Base-by-base conservation (phyloP, 441 rosid genomes). In the Euphorbia schlechtendalii region DNA sequence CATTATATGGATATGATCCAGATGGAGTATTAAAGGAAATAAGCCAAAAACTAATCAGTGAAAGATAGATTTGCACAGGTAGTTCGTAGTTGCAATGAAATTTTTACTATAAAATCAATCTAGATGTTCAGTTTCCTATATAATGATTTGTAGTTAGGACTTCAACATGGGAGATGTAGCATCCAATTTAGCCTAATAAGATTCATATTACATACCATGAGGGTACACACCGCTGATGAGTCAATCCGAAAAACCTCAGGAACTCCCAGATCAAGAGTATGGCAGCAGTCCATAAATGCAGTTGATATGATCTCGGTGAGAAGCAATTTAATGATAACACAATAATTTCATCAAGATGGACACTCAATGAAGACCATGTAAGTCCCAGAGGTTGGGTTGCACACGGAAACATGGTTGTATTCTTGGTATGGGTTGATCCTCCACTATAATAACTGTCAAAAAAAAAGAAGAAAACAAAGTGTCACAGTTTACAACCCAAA, bases 241-340 rank as follows among this genome's bases (percentile, higher is more conserved):
- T 30, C 30, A n/a, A 8, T 8, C 27, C 9, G 9, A 9, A 12
- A 36, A 21, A 38, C 28, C 66, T 51, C n/a, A 10, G 58, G 14
- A 63, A 52, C 46, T 18, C 8, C 43, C 15, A 51, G 41, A 55
- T 14, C 64, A 61, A 53, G 24, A 34, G 21, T 28, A 27, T 57
- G 15, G 41, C 43, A 40, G 27, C 41, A 48, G 49, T 41, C 53
- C 59, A 38, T 18, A 57, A 56, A 58, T 36, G 51, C 56, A 48
- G 52, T 12, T 41, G 24, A 52, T 22, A 32, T 3, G 17, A 45
- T 22, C 49, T 21, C 45, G n/a, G 54, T 32, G 13, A 54, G 8
- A 8, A 32, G 56, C 56, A 49, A 49, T 48, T 32, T 8, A 12
- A 5, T 51, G 40, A 52, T 54, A 38, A 27, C 18, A 45, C 12